Conservation (phyloP, 2,329 filamentous ascomycete genomes). For the Ophiocordyceps camponoti-leonardi region DNA sequence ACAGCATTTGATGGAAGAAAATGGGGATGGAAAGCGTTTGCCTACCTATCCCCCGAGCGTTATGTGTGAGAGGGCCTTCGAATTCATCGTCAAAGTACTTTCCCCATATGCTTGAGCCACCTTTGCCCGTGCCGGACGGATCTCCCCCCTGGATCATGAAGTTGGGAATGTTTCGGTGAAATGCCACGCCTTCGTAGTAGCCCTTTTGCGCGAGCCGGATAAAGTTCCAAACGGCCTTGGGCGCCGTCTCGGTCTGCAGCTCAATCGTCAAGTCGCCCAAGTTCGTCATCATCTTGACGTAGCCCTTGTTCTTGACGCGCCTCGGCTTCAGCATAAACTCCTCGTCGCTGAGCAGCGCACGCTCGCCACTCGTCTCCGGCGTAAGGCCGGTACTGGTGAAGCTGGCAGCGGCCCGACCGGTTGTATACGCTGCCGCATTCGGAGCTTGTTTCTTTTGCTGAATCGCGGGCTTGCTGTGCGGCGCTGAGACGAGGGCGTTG, state of each 20-base stretch:
- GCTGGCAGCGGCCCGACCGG: slow-evolving; percentile 76
- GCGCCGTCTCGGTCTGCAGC: slow-evolving; percentile 77
- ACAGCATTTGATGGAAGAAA: neutral
- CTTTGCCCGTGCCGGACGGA: slow-evolving; percentile 77
- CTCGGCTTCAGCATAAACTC: slow-evolving; percentile 92
- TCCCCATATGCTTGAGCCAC: slow-evolving; percentile 83
- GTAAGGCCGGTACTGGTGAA: slow-evolving; percentile 93
- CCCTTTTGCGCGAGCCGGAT: slow-evolving; percentile 72
- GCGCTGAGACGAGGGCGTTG: slow-evolving; percentile 5
- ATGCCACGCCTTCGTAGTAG: slow-evolving; percentile 70
- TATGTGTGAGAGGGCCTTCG: slow-evolving; percentile 75
- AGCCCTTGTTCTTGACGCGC: slow-evolving; percentile 77
- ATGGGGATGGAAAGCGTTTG: slow-evolving; percentile 6
- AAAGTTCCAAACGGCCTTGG: slow-evolving; percentile 95
- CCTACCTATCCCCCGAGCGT: slow-evolving; percentile 47
- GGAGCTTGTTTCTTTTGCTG: slow-evolving; percentile 47
- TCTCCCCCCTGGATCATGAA: slow-evolving; percentile 99
- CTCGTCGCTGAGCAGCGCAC: slow-evolving; percentile 77
- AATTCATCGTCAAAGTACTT: slow-evolving; percentile 92
- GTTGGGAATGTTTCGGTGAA: slow-evolving; percentile 85
- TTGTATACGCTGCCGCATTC: slow-evolving; percentile 83
- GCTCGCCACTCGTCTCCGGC: slow-evolving; percentile 73
- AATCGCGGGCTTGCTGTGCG: slow-evolving; percentile 19
- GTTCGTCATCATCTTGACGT: slow-evolving; percentile 76
- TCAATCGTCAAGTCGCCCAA: slow-evolving; percentile 76